These are phyloP conservation scores for Mucor piriformis DNA, from an alignment of 371 early-diverging fungal genomes.

Conservation along the genomic window DNA sequence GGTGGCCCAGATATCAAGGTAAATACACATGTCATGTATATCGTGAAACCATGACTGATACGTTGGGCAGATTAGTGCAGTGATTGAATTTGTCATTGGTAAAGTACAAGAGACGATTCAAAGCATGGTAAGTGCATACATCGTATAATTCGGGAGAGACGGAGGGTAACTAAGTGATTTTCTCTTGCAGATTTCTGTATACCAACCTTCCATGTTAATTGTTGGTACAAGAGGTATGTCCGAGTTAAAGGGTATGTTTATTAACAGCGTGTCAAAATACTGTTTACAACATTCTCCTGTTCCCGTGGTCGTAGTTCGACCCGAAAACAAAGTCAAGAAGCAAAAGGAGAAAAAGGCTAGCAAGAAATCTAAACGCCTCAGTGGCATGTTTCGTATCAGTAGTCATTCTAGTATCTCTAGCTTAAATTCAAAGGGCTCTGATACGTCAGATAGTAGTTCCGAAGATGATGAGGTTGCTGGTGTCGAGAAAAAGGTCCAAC, in stretches of 20 bases:
- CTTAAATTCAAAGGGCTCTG: conserved; percentile 25
- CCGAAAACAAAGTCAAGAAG: conserved; percentile 57
- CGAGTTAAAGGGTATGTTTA: conserved; percentile 60
- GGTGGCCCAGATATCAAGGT: conserved; percentile 39
- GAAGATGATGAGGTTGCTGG: conserved; percentile 23
- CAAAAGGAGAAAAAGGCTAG: conserved; percentile 38
- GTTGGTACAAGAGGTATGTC: conserved; percentile 66
- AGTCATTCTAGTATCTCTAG: conserved; percentile 31
- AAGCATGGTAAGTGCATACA: conserved; percentile 57
- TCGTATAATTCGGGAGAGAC: background rate
- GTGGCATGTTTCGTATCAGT: conserved; percentile 44
- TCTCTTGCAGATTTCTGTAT: conserved; percentile 52
- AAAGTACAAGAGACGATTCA: conserved; percentile 67
- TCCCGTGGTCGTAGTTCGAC: conserved; percentile 63
- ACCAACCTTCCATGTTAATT: conserved; percentile 63
- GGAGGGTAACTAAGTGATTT: background rate
- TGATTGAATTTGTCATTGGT: conserved; percentile 64
- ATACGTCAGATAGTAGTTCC: conserved; percentile 30
- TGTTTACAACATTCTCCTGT: conserved; percentile 63
- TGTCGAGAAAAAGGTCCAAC: conserved; percentile 33
- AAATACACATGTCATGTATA: conserved; percentile 2
- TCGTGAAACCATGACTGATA: too few relatives aligned
- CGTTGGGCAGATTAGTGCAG: conserved; percentile 64
- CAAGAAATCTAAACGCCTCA: conserved; percentile 45
- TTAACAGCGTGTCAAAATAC: conserved; percentile 62